Base-by-base conservation (phyloP, 805 yeast species). In the Tetrapisispora taiwanensis region DNA sequence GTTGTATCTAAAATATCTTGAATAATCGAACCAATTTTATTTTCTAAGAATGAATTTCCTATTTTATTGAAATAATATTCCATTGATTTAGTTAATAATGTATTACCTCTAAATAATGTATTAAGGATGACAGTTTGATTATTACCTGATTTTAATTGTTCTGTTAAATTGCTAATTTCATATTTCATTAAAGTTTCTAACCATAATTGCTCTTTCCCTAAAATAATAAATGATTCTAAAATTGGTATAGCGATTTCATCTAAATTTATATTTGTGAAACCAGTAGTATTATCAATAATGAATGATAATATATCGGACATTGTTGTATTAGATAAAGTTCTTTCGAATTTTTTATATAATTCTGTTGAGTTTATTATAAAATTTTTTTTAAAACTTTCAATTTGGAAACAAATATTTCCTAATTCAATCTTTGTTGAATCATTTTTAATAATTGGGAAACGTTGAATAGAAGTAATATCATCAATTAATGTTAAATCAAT, bases 31-130 rank as follows among this genome's bases (percentile, higher is more conserved):
- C 92, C 88, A 44, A 90, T 71, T 3, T 84, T 77, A 50, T 74
- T 74, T 46, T 81, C 83, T 30, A 92, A 59, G 55, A 85, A 86
- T 47, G 81, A 88, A 47, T 76, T 81, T 0, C 97, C 97, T 17
- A 82, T 70, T 54, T 90, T 68, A 34, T 81, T 71, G 58, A 84
- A 80, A 56, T 79, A 87, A 47, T 75, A 71, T 54, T 90, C 98
- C 44, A 89, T 60, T 0, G 95, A 73, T 58, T 85, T 85, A 0
- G 95, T 81, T 48, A 92, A 70, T 4, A 90, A 71, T 1, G 95
- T 79, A 45, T 86, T 84, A 0, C 96, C 95, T 52, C 98, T 71
- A 56, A 90, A 90, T 14, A 86, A 59, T 0, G 85, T 73, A 49
- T 76, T 80, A 50, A 75, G 73, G 3, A 78, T 18, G 6, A 28